phyloP scores from a whole-genome alignment of 176 grass and related monocot genomes.

The Dactylis glomerata region DNA sequence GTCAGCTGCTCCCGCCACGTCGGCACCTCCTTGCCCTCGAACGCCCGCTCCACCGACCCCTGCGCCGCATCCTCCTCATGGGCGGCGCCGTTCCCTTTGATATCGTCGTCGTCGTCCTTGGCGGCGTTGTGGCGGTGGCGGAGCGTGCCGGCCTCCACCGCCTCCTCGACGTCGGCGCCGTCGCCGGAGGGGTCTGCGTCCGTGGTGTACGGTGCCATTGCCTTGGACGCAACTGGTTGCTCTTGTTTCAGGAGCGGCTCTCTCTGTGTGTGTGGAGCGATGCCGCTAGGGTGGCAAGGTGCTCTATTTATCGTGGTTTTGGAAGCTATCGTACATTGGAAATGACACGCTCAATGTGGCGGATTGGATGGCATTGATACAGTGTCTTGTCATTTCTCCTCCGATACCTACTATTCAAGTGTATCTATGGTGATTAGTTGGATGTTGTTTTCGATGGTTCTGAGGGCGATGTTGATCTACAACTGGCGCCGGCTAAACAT shows the following conservation, averaged over 20 bases:
- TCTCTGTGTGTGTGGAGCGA: neutral
- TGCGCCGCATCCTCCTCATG: neutral
- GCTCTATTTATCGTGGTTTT: neutral
- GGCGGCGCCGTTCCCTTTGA: neutral
- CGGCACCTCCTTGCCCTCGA: constrained; percentile 44
- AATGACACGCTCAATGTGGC: neutral
- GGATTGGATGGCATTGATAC: neutral
- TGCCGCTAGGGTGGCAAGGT: neutral
- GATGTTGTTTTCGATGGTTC: neutral
- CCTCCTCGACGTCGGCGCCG: constrained; percentile 25
- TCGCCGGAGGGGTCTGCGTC: neutral
- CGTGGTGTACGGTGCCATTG: constrained; percentile 31
- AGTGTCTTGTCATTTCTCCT: neutral
- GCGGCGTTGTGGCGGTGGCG: constrained; percentile 31
- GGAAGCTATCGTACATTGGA: neutral
- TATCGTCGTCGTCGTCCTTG: neutral
- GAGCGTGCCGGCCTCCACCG: constrained; percentile 33
- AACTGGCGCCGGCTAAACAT: neutral
- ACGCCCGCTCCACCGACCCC: constrained; percentile 50
- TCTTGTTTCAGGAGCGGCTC: neutral
- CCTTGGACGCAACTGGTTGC: neutral
- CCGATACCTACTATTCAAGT: neutral
- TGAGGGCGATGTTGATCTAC: neutral
- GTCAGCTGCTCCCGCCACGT: constrained; percentile 76
- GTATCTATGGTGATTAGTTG: neutral